Conservation (phyloP, 441 rosid species). For the Pelargonium cotyledonis region DNA sequence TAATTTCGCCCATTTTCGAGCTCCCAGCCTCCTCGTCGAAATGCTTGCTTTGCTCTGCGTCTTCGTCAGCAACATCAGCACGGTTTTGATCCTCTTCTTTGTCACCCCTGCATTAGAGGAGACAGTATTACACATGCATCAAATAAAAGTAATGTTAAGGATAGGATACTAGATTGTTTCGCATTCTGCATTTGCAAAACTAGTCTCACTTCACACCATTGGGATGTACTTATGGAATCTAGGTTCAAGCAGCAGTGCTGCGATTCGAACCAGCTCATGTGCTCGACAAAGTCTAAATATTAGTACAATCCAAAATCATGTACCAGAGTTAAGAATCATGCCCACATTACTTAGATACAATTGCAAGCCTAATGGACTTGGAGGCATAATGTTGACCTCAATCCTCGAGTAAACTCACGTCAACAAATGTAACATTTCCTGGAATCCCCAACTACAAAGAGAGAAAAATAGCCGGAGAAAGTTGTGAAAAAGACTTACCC, state of each 20-base stretch:
- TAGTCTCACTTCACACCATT: no score
- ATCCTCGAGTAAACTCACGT: not conserved
- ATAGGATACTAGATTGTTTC: no score
- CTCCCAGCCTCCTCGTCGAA: constrained; percentile 38
- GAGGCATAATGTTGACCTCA: not conserved
- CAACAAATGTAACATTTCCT: not conserved
- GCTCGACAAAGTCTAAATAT: no score
- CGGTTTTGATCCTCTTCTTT: constrained; percentile 36
- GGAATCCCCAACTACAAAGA: not conserved
- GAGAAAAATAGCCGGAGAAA: not conserved
- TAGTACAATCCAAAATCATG: no score
- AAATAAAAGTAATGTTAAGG: no score
- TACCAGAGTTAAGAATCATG: no score
- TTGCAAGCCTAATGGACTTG: no score
- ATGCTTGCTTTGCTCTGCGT: constrained; percentile 32
- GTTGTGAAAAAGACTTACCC: constrained; percentile 32
- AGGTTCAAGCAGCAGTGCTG: no score
- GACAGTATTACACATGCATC: not conserved
- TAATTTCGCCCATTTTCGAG: constrained; percentile 20
- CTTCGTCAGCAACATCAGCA: constrained; percentile 32
- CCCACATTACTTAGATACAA: no score
- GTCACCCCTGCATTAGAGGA: constrained; percentile 41
- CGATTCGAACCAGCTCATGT: no score
- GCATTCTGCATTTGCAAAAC: no score
- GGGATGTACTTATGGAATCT: no score